These are phyloP conservation scores for Phytopythium kandeliae DNA, from an alignment of 352 stramenopile species.

Conservation along the genomic window DNA sequence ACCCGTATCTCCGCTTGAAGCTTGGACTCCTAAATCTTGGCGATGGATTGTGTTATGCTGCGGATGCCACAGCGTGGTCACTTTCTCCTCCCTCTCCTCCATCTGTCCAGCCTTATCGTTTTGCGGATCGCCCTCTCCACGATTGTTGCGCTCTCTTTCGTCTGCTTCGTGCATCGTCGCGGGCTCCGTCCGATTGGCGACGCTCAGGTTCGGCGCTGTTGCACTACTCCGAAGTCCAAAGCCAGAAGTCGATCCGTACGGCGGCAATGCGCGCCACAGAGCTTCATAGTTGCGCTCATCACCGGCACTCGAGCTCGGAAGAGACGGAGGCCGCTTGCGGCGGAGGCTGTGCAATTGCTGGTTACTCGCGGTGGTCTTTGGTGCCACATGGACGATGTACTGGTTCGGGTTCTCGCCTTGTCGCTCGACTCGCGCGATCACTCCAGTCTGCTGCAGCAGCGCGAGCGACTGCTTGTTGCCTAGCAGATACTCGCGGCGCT, in stretches of 20 bases:
- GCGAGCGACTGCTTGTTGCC: conserved; percentile 49
- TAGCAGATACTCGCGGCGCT: conserved; percentile 59
- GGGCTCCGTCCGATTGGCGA: not conserved
- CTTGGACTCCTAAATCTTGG: too few relatives aligned
- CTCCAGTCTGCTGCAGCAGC: conserved; percentile 59
- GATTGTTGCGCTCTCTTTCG: not conserved
- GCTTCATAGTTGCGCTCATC: conserved; percentile 1
- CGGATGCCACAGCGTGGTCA: not conserved
- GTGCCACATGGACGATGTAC: conserved; percentile 65
- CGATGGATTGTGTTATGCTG: not conserved
- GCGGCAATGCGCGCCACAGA: conserved; percentile 3
- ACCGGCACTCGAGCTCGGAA: not conserved
- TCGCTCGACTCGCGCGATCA: conserved; percentile 47
- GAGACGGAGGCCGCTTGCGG: conserved; percentile 31
- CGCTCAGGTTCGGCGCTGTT: not conserved
- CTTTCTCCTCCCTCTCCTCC: not conserved
- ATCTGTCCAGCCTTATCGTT: not conserved
- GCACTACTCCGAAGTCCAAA: conserved; percentile 2
- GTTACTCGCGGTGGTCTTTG: conserved; percentile 20
- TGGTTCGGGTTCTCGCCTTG: conserved; percentile 45
- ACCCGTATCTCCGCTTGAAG: too few relatives aligned
- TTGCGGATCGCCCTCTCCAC: not conserved
- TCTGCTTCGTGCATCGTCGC: conserved; percentile 3
- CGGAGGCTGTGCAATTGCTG: conserved; percentile 8
- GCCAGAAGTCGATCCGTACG: conserved; percentile 5